Evolutionary conservation across 2,329 filamentous ascomycete species (phyloP), one percentile per base, ranked within the genome.

Genomic region (Fusarium austroafricanum): DNA sequence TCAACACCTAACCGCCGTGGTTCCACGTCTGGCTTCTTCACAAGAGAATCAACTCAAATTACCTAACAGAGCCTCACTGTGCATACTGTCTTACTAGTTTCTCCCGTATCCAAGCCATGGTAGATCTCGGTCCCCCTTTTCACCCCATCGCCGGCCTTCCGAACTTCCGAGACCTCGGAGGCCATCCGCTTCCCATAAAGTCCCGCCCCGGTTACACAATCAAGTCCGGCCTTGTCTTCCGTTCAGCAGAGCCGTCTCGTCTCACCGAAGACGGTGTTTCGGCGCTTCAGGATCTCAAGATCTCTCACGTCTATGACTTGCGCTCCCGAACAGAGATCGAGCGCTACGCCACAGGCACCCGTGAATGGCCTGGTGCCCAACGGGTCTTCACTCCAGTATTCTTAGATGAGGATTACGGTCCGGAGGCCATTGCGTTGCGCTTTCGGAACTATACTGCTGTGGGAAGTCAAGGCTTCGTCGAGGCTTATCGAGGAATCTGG

Each of bases 131-230:
- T 10, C 83, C 83, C 17, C 85, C 85, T 11, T 88, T 87, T 71
- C 71, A 83, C 58, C 56, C 74, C 53, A 79, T 90, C 33, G 79
- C 83, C 4, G 89, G 89, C 20, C 82, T 92, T 35, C 82, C 82
- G 65, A 93, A 93, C 78, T 89, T 93, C 75, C 85, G 91, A 55
- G 89, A 92, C 74, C 79, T 90, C 26, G 89, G 89, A 65, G 88
- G 88, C 43, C 87, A 89, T 67, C 79, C 83, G 11, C 74, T 86
- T 44, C 58, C 76, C 17, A 75, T 87, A 39, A 49, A 76, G 52
- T 75, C 92, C 62, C 83, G 85, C 26, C 79, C 79, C 21, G 81
- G 82, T 31, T 73, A 89, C 29, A 79, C 91, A 58, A 76, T 92
- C 62, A 84, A 85, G 28, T 79, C 80, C 20, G 82, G 83, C 42